A percentile compares a stretch with the other conserved stretches of the same genome.
These are phyloP conservation scores for Alternaria rosae DNA, from an alignment of 2,329 filamentous ascomycete species.

Conservation along the genomic window DNA sequence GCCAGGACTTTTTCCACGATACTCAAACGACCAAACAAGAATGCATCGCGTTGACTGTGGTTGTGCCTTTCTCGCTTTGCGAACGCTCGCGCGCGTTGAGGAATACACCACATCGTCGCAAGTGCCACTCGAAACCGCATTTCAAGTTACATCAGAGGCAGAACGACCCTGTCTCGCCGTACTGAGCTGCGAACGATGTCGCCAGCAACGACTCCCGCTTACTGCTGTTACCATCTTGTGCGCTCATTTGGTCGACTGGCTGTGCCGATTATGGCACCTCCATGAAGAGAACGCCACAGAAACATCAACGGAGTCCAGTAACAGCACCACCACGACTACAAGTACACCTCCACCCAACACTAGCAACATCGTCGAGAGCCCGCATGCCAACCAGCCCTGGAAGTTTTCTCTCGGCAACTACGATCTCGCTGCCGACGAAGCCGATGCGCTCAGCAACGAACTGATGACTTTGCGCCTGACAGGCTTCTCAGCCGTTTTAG, in stretches of 20 bases:
- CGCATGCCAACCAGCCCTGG: constrained; percentile 2
- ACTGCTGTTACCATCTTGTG: constrained; percentile 16
- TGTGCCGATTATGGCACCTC: constrained; percentile 17
- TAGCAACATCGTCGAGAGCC: background rate
- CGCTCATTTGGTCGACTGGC: constrained; percentile 15
- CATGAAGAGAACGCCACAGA: constrained; percentile 1
- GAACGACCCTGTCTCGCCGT: constrained; percentile 10
- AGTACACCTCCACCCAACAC: background rate
- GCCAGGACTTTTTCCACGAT: background rate
- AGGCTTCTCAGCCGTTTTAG: constrained; percentile 13
- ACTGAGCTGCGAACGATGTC: constrained; percentile 15
- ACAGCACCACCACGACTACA: background rate
- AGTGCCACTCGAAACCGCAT: constrained; percentile 16
- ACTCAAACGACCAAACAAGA: background rate
- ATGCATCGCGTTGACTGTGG: constrained; percentile 14
- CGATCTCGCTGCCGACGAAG: constrained; percentile 16
- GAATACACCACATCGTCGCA: constrained; percentile 15
- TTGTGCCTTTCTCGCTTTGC: constrained; percentile 12
- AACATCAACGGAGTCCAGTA: constrained; percentile 6
- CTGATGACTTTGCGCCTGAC: constrained; percentile 17
- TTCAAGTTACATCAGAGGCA: constrained; percentile 9
- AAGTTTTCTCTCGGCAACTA: constrained; percentile 17
- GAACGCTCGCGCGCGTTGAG: constrained; percentile 13
- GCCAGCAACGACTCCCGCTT: constrained; percentile 14
- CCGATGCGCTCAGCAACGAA: constrained; percentile 19